Base-by-base conservation (phyloP, 306 rosid genomes). In the Mucuna pruriens region DNA sequence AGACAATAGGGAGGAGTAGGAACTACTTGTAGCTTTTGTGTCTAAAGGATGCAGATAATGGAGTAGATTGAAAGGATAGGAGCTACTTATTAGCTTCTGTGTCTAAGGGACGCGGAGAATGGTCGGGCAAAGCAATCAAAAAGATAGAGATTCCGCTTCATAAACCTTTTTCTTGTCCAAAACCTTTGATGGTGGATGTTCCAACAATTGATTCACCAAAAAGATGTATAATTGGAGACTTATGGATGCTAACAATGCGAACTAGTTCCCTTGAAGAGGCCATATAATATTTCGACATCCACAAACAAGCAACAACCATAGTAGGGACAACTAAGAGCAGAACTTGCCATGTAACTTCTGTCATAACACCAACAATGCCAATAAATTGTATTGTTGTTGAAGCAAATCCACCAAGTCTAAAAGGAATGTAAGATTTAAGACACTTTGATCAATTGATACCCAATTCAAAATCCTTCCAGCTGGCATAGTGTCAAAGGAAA, bases 241-340 rank as follows among this genome's bases (percentile, higher is more conserved):
- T 95, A 86, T 93, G 99, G 77, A 95, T 95, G 90, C 99, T 95
- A 44, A 95, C 97, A 73, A 95, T 95, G 42, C 99, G 98, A 61
- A 95, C 99, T 80, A 95, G 86, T 84, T 95, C 99, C 85, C 99
- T 93, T 39, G 99, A 95, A 63, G 99, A 95, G 83, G 99, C 90
- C 99, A 95, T 95, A 90, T 95, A 95, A 89, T 95, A 95, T 90
- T 95, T 95, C 99, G 99, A n/a, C 98, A 96, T 96, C 99, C 99
- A 96, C 86, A 96, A 83, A 86, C 99, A 96, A 90, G 95, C 94
- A 74, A 92, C 74, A 39, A 94, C 97, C 99, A 93, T n/a, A n/a
- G n/a, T 92, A 78, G 99, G 99, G 72, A 96, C 58, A 85, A 96
- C 98, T 33, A 96, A 92, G 87, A 96, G 97, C 85, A 94, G 85